Base-by-base conservation (phyloP, 2,329 filamentous ascomycete species). In the Pseudocercospora crystallina region DNA sequence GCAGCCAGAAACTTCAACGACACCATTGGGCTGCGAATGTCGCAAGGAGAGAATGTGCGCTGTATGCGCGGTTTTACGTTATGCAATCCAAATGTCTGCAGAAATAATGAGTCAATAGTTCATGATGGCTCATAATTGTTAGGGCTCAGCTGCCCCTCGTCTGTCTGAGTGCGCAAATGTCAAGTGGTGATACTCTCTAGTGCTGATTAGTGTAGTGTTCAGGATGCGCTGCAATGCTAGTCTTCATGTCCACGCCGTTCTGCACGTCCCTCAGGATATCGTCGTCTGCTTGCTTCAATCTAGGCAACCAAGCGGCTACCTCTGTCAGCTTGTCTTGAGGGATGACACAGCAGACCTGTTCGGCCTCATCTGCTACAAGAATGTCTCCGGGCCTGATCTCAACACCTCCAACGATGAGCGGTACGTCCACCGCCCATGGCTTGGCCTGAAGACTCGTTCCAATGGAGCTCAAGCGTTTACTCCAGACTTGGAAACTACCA, bases 291-390 rank as follows among this genome's bases (percentile, higher is more conserved):
- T 61, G 62, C 42, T 72, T 70, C 34, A 76, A 55, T 56, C 58
- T 62, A 9, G 84, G 83, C 58, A 86, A 73, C 57, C 89, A 62
- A 42, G 80, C 79, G 10, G 88, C 62, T 14, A 89, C 80, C 41
- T 79, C 76, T 9, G 77, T 74, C 8, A 89, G 65, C 61, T 82
- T 80, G 31, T 76, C 77, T 41, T 73, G 71, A 1, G 87, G 87
- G 50, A 90, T 85, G 26, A 81, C 76, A 10, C 88, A 85, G 1
- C 86, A 80, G 0, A 85, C 87, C 57, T 69, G 68, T 59, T 89
- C 86, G n/a, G 74, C 71, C 4, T 82, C 78, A 65, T 90, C 87
- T 49, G 82, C 80, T 68, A 89, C 84, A 39, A 88, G 75, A 33
- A 90, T 76, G 67, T 90, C 87, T 7, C 86, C 84, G 72, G 66